These are phyloP conservation scores for Colletotrichum karsti DNA, from an alignment of 2,329 filamentous ascomycete species.

Conservation along the genomic window DNA sequence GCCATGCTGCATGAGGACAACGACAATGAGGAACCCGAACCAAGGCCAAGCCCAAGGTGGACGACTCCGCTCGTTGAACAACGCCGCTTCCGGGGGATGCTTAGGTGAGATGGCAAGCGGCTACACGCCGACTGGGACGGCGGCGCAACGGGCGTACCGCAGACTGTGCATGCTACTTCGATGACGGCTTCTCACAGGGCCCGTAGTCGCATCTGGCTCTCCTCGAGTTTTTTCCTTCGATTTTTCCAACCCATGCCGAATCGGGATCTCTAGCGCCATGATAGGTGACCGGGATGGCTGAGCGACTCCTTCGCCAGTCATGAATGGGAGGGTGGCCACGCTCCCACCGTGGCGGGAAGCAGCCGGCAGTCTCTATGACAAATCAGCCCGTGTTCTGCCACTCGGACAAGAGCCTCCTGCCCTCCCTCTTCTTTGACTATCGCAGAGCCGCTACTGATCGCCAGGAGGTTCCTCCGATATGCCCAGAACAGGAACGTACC, in stretches of 20 bases:
- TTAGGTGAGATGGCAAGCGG: slow-evolving; percentile 2
- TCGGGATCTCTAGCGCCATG: slow-evolving; percentile 3
- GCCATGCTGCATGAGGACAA: slow-evolving; percentile 15
- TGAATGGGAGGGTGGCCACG: background rate
- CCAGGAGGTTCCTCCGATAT: background rate
- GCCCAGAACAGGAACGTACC: slow-evolving; percentile 6
- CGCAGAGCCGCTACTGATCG: slow-evolving; percentile 27
- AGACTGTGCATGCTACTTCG: slow-evolving; percentile 3
- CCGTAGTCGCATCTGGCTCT: background rate
- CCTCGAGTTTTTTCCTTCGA: background rate
- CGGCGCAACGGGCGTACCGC: slow-evolving; percentile 22
- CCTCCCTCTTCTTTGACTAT: background rate
- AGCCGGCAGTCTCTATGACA: background rate
- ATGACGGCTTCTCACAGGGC: slow-evolving; percentile 22
- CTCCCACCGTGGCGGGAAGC: background rate
- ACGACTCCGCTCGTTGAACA: slow-evolving; percentile 6
- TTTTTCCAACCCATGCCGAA: slow-evolving; percentile 12
- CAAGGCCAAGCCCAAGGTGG: background rate
- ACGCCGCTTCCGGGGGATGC: slow-evolving; percentile 27
- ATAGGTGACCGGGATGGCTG: slow-evolving; percentile 2
- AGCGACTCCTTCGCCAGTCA: background rate
- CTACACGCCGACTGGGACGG: slow-evolving; percentile 13
- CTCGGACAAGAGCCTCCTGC: slow-evolving; percentile 3
- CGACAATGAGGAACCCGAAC: background rate
- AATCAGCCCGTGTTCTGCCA: slow-evolving; percentile 6